Evolutionary conservation across 495 filamentous ascomycete genomes (phyloP).

Genomic region (Aspergillus olivimuriae): DNA sequence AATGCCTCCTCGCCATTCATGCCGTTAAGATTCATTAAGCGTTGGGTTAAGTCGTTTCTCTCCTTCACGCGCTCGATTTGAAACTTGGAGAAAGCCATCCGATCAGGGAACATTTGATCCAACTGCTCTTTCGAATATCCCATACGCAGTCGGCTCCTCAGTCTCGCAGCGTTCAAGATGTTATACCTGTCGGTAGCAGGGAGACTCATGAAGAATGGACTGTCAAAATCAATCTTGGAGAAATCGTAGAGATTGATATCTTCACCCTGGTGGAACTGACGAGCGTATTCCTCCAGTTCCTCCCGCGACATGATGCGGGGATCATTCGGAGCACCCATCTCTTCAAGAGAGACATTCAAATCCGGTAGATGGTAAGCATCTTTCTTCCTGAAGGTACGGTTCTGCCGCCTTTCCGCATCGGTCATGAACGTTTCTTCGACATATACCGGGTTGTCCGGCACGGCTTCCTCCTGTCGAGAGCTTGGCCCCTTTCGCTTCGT

Average conservation of each 20-base stretch:
- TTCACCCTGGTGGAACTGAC: constrained; percentile 86
- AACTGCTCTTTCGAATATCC: constrained; percentile 94
- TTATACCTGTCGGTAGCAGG: constrained; percentile 92
- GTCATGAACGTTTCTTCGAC: constrained; percentile 83
- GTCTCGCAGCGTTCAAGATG: constrained; percentile 85
- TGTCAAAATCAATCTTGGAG: constrained; percentile 95
- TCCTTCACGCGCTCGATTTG: constrained; percentile 92
- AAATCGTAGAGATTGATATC: constrained; percentile 99
- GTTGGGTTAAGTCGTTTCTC: constrained; percentile 90
- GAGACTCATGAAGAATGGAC: constrained; percentile 84
- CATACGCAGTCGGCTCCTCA: constrained; percentile 86
- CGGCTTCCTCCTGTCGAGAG: constrained; percentile 53
- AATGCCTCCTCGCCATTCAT: constrained; percentile 72
- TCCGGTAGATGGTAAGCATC: constrained; percentile 94
- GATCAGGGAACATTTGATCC: constrained; percentile 90
- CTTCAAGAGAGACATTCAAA: constrained; percentile 62
- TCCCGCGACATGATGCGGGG: constrained; percentile 91
- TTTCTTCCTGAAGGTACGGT: constrained; percentile 76
- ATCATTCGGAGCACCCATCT: constrained; percentile 86
- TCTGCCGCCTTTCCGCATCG: constrained; percentile 63
- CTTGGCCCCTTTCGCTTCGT: constrained; percentile 45
- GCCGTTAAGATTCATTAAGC: constrained; percentile 89
- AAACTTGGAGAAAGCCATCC: constrained; percentile 95
- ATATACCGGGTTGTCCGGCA: constrained; percentile 73
- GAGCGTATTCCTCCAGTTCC: constrained; percentile 86